Conservation (phyloP, 176 grass and related monocot species). For the Oryza longistaminata region DNA sequence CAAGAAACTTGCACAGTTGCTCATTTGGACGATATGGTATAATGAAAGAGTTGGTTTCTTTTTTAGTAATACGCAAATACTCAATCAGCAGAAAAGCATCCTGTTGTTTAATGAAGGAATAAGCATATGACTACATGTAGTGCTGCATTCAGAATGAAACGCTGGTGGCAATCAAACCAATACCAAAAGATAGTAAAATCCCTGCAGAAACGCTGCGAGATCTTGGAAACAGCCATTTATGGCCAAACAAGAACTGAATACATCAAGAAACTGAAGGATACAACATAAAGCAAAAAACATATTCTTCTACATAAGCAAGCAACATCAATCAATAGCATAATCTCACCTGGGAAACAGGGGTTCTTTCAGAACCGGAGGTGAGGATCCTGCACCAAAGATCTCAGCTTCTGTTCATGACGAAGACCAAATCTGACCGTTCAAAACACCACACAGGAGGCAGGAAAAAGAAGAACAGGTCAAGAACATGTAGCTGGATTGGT, state of each 20-base stretch:
- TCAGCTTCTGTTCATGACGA: neutral
- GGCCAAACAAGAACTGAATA: neutral
- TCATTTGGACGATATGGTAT: neutral
- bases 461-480: constrained; percentile 10
- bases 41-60: neutral
- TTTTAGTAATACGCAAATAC: neutral
- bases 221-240: constrained; percentile 8
- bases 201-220: constrained; percentile 7
- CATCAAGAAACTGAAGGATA: neutral
- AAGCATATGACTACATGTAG: neutral
- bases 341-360: constrained; percentile 34
- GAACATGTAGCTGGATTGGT: constrained; percentile 39
- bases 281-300: neutral
- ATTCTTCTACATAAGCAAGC: constrained; percentile 31
- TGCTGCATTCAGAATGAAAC: constrained; percentile 32
- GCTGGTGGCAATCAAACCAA: neutral
- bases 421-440: constrained; percentile 23
- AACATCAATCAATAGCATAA: constrained; percentile 8
- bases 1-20: constrained; percentile 6
- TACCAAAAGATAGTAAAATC: constrained; percentile 16
- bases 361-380: neutral
- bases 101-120: neutral
- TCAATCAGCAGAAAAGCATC: neutral
- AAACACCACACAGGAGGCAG: constrained; percentile 24
- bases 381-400: constrained; percentile 9